Base-by-base conservation (phyloP, 2,329 filamentous ascomycete genomes). In the Biscogniauxia marginata region DNA sequence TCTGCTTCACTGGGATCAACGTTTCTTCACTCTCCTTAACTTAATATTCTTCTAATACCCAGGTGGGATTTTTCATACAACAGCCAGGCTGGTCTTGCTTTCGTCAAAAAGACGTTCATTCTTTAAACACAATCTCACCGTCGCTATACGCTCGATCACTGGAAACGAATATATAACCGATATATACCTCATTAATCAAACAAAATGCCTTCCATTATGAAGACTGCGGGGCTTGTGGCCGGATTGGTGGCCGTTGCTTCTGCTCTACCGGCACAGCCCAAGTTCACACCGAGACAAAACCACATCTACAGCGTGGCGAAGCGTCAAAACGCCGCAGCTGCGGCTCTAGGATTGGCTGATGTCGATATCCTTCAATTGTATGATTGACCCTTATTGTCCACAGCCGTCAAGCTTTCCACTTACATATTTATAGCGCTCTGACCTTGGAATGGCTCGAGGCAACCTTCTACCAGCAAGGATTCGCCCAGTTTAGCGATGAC, bases 381-480 rank as follows among this genome's bases (percentile, higher is more conserved):
- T 72, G 80, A n/a, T 71, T 24, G 13, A 19, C 50, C 45, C 16
- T 16, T 9, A 39, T n/a, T 39, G 9, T 39, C n/a, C n/a, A 39
- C n/a, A n/a, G n/a, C n/a, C n/a, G n/a, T 16, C 30, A 39, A 39
- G 30, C 5, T 7, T 16, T 9, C 9, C 61, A 53, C 58, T 63
- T 54, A 63, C 64, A 54, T 46, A 45, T 30, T 53, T 18, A 23
- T 60, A 88, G 85, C 68, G 88, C 88, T 60, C 77, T 90, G 54
- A 90, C 88, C 5, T 79, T 90, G 47, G 89, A 92, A 74, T 86
- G 88, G 74, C 86, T 91, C 66, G 89, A 91, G 75, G 79, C 85
- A 21, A 78, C 80, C 54, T 91, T 90, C 74, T 91, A 92, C 79
- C 79, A 83, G 64, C 79, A 88, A 68, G 88, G 87, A 39, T 89